phyloP scores from a whole-genome alignment of 257 asterid genomes.

The Thymus quinquecostatus region DNA sequence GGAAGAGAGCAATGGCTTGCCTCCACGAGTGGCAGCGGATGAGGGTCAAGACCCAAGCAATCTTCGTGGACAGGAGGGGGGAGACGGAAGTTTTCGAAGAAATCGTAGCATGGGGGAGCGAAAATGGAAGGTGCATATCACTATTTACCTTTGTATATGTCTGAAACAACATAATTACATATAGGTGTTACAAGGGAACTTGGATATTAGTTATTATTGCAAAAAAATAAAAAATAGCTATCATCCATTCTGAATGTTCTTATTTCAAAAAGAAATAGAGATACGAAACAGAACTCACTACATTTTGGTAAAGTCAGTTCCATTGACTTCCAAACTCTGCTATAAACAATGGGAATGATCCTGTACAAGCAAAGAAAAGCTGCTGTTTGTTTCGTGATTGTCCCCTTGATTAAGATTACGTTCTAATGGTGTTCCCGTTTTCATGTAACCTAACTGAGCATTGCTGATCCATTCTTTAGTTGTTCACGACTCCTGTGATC shows the following conservation, averaged over 20 bases:
- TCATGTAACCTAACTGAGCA: background rate
- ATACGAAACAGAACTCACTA: background rate
- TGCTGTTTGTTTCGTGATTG: conserved; percentile 18
- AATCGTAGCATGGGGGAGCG: conserved; percentile 34
- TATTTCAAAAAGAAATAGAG: background rate
- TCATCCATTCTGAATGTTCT: background rate
- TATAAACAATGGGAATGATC: background rate
- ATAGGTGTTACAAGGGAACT: conserved; percentile 22
- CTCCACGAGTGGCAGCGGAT: conserved; percentile 38
- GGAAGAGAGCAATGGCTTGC: conserved; percentile 44
- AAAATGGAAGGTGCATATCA: conserved; percentile 49
- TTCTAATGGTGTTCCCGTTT: conserved; percentile 4
- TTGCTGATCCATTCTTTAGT: background rate
- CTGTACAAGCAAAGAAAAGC: background rate
- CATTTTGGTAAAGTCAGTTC: conserved; percentile 1
- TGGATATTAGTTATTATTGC: background rate
- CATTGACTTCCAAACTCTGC: background rate
- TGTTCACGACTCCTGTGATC: background rate
- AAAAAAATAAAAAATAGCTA: background rate
- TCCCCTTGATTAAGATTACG: background rate
- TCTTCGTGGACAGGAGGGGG: conserved; percentile 48
- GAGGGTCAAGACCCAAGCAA: conserved; percentile 43
- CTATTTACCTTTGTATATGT: conserved; percentile 21
- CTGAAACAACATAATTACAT: background rate
- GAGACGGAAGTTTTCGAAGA: conserved; percentile 31